Conservation (phyloP, 768 basidiomycete genomes). For the Trametes sanguinea region DNA sequence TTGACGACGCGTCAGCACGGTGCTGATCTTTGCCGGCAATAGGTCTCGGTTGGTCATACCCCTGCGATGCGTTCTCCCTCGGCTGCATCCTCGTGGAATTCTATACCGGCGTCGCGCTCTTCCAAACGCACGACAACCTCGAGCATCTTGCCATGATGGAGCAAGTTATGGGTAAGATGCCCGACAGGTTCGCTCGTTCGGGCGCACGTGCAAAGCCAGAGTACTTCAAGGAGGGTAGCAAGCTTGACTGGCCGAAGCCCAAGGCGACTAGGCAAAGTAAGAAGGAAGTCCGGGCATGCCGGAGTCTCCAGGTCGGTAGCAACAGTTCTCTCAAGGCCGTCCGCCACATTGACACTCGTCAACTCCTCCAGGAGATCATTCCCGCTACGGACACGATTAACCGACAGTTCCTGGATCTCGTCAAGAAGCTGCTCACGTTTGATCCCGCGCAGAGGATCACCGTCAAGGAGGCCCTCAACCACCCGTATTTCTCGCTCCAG, state of each 20-base stretch:
- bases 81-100: constrained; percentile 99
- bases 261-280: constrained; percentile 87
- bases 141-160: constrained; percentile 99
- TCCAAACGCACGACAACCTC: constrained; percentile 98
- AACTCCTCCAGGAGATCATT: constrained; percentile 73
- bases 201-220: constrained; percentile 85
- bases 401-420: constrained; percentile 83
- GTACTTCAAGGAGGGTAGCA: constrained; percentile 85
- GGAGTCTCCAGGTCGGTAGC: constrained; percentile 65
- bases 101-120: constrained; percentile 96
- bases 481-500: constrained; percentile 78
- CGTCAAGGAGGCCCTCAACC: constrained; percentile 84
- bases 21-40: constrained; percentile 13
- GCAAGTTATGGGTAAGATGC: constrained; percentile 98
- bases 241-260: constrained; percentile 91
- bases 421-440: constrained; percentile 83
- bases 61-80: constrained; percentile 97
- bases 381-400: constrained; percentile 73
- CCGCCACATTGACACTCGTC: constrained; percentile 5
- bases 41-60: constrained; percentile 98
- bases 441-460: constrained; percentile 88
- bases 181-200: constrained; percentile 75
- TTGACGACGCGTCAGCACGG: constrained; percentile 7
- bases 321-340: background rate
- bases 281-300: constrained; percentile 90